These are phyloP conservation scores for Termitomyces sp. DNA, from an alignment of 768 basidiomycete species.

Conservation along the genomic window DNA sequence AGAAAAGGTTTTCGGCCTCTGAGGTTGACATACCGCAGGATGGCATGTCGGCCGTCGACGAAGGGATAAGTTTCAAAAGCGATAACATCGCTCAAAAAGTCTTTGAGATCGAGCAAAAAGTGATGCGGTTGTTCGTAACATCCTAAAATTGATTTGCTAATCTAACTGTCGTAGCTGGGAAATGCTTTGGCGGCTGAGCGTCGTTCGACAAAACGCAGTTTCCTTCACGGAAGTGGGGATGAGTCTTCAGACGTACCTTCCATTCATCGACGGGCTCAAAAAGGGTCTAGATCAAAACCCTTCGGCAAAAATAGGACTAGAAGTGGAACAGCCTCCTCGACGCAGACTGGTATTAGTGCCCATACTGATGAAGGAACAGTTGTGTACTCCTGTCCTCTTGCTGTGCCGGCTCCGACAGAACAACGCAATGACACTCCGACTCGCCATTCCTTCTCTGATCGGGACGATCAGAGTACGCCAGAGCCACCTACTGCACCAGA, in stretches of 20 bases:
- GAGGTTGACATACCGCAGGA: constrained; percentile 61
- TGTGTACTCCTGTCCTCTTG: constrained; percentile 20
- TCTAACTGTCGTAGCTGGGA: constrained; percentile 52
- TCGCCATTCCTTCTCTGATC: constrained; percentile 31
- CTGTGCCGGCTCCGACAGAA: constrained; percentile 26
- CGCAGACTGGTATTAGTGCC: constrained; percentile 37
- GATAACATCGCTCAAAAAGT: constrained; percentile 89
- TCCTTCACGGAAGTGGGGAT: constrained; percentile 46
- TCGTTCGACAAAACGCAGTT: constrained; percentile 34
- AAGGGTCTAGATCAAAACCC: constrained; percentile 24
- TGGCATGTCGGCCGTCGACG: constrained; percentile 82
- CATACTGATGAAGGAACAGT: constrained; percentile 22
- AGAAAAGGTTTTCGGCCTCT: constrained; percentile 78
- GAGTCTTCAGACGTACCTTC: constrained; percentile 45
- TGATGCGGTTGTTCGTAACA: constrained; percentile 23
- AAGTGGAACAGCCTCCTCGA: constrained; percentile 62
- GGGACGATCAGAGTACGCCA: constrained; percentile 26
- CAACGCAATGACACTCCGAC: constrained; percentile 36
- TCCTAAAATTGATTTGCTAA: not conserved
- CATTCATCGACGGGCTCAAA: constrained; percentile 35
- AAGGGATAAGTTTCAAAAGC: constrained; percentile 77
- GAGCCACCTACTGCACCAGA: constrained; percentile 22
- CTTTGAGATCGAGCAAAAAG: constrained; percentile 87
- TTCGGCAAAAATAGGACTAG: constrained; percentile 39
- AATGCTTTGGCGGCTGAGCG: constrained; percentile 63